Evolutionary conservation across 208 protist genomes (phyloP).

Genomic region (Trypanosoma grayi): DNA sequence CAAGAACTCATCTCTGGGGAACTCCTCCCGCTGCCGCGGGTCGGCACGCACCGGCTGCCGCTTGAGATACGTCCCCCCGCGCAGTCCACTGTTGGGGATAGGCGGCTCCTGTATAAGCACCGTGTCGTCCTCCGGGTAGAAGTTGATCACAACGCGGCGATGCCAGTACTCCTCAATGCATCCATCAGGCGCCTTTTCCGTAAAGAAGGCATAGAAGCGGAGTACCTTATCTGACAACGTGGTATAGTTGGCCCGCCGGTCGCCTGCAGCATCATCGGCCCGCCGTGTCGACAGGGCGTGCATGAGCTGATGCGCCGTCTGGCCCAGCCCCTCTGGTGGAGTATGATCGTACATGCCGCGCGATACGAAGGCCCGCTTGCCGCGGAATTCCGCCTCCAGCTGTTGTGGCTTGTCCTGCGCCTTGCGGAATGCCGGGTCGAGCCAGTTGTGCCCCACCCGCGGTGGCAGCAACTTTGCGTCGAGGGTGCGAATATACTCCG

Average conservation of each 20-base stretch:
- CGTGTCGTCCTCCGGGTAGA: conserved; percentile 94
- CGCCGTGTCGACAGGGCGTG: conserved; percentile 37
- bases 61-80: conserved; percentile 92
- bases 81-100: conserved; percentile 93
- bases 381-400: conserved; percentile 79
- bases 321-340: conserved; percentile 43
- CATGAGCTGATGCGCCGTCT: conserved; percentile 75
- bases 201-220: conserved; percentile 95
- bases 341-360: conserved; percentile 46
- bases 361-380: conserved; percentile 54
- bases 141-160: conserved; percentile 88
- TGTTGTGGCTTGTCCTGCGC: conserved; percentile 82
- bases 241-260: conserved; percentile 37
- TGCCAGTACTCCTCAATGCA: conserved; percentile 85
- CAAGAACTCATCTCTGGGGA: conserved; percentile 85
- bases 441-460: conserved; percentile 89
- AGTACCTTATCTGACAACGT: conserved; percentile 94
- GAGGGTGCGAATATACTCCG: conserved; percentile 72
- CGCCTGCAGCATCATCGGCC: conserved; percentile 16
- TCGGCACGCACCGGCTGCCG: conserved; percentile 83
- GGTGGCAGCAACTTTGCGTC: conserved; percentile 75
- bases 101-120: conserved; percentile 92
- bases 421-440: conserved; percentile 79
- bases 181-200: conserved; percentile 90
- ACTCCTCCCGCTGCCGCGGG: conserved; percentile 70